These are phyloP conservation scores for Pestalotiopsis sp. DNA, from an alignment of 2,329 filamentous ascomycete species.

Conservation along the genomic window DNA sequence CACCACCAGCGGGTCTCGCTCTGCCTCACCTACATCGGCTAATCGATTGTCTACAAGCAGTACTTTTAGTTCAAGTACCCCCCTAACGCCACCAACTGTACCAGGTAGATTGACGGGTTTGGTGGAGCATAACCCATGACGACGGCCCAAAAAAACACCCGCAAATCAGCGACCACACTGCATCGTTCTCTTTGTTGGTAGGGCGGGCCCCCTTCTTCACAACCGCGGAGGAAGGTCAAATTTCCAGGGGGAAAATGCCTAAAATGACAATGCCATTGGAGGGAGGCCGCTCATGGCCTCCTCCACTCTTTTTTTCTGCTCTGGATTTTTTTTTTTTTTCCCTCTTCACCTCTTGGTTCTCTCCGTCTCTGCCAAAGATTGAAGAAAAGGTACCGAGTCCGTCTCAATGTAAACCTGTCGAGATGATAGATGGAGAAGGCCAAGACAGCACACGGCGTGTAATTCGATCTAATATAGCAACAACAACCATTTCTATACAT, in stretches of 20 bases:
- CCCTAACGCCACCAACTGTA: neutral
- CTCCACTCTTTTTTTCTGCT: neutral
- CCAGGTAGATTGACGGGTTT: neutral
- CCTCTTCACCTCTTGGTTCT: neutral
- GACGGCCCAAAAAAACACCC: neutral
- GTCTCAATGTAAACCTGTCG: too few relatives aligned
- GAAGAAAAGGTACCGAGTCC: too few relatives aligned
- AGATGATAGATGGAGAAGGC: too few relatives aligned
- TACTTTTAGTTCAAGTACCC: neutral
- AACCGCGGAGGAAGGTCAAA: constrained; percentile 6
- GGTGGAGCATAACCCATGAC: neutral
- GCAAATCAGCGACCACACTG: neutral
- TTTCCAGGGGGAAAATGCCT: neutral
- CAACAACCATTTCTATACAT: too few relatives aligned
- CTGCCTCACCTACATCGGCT: neutral
- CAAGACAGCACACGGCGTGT: too few relatives aligned
- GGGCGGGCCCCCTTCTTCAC: neutral
- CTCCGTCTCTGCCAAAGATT: neutral
- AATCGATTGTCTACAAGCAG: neutral
- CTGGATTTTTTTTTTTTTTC: neutral
- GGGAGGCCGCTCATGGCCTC: neutral
- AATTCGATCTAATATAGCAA: too few relatives aligned
- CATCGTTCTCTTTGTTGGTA: neutral
- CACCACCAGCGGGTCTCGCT: neutral
- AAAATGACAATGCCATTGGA: neutral